These are phyloP conservation scores for Saccharomycopsis sp. DNA, from an alignment of 805 yeast species.

Conservation along the genomic window DNA sequence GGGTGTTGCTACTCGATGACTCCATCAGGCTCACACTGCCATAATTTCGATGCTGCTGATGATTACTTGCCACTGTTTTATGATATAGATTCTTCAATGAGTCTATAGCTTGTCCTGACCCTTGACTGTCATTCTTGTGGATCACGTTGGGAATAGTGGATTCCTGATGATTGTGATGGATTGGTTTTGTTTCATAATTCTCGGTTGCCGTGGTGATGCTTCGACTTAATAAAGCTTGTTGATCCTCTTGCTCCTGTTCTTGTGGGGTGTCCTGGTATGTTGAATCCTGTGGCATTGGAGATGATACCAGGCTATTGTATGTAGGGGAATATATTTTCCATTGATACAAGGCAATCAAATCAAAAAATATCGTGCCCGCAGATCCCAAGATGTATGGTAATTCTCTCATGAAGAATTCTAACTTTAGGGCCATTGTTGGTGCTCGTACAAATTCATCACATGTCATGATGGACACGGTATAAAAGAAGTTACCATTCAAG, in stretches of 20 bases:
- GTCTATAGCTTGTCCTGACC: no score
- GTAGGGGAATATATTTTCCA: conserved; percentile 13
- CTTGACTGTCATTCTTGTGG: no score
- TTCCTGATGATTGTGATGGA: not conserved
- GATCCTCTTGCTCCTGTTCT: not conserved
- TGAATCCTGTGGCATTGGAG: not conserved
- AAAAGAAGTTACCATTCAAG: conserved; percentile 67
- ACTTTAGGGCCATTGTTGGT: conserved; percentile 15
- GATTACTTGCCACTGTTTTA: not conserved
- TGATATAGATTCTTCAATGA: no score
- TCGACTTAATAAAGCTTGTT: not conserved
- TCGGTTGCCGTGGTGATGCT: conserved; percentile 3
- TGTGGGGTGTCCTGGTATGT: not conserved
- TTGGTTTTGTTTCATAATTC: not conserved
- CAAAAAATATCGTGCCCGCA: conserved; percentile 79
- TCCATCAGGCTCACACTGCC: not conserved
- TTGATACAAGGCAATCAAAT: conserved; percentile 63
- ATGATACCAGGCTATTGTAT: not conserved
- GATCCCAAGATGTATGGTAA: conserved; percentile 81
- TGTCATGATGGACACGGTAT: conserved; percentile 66
- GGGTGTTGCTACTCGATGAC: not conserved
- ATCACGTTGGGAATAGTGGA: no score
- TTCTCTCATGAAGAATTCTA: conserved; percentile 54
- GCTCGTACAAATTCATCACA: conserved; percentile 45
- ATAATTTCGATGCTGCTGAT: not conserved